Evolutionary conservation across 1,284 basidiomycete genomes (phyloP), one percentile per base, ranked within the genome.

Genomic region (Ganoderma multipileum): DNA sequence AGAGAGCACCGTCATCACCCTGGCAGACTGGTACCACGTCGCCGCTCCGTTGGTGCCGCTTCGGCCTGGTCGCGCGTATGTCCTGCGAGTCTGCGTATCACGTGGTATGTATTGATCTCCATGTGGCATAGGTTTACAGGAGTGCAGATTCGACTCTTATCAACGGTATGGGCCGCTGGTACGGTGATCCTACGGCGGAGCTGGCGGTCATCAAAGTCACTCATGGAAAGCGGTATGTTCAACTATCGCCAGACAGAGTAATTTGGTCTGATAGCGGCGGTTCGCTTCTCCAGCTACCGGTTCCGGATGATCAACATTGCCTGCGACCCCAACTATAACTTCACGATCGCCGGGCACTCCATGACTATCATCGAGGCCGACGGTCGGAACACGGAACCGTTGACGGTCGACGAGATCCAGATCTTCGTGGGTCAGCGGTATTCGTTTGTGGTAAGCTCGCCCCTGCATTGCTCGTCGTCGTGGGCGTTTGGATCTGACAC

Each of bases 341-440:
- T 76, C 71, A 83, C 83, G 12, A 81, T 87, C 68, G 85, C 86
- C 68, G 78, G 79, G 33, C 86, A 87, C 73, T 78, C 78, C 23
- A 76, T 87, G 72, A 82, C 79, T 3, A 76, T 89, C 64, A 89
- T 89, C 70, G 87, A 89, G 72, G 81, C 80, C 0, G 88, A 89
- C 69, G 86, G 85, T 5, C 76, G 83, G 44, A 81, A 81, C 68
- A 79, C 79, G 12, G 47, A 78, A 39, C 83, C 87, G 2, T 65
- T 80, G 6, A 76, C 74, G 1, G 84, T 85, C 2, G 82, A 85
- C 64, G 75, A 75, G 1, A 76, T 86, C 38, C 76, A 80, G 42
- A 84, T 86, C 55, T 80, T 75, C 68, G 76, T 78, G 11, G 81
- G 76, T 39, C 81, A 82, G 65, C 76, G 78, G 42, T 80, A 80